Base-by-base conservation (phyloP, 208 protist species). In the Trypanosoma lewisi region DNA sequence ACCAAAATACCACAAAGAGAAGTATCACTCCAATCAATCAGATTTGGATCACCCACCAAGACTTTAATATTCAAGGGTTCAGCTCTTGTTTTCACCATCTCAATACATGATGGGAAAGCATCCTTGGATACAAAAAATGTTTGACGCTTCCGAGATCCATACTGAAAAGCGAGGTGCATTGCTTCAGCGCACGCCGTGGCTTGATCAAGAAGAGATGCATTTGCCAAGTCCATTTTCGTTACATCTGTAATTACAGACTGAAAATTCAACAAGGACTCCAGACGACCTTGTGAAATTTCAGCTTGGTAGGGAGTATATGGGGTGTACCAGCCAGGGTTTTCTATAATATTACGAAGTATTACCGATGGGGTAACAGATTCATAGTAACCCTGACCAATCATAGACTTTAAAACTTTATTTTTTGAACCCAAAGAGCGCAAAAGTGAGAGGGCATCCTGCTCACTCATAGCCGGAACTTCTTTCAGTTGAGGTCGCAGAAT, bases 261-360 rank as follows among this genome's bases (percentile, higher is more conserved):
- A 69, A 96, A 99, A 80, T 98, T 99, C 30, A 99, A 81, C 6
- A 99, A 78, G 19, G 93, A 95, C 81, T 99, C 98, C 0, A 99
- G 78, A 49, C 98, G 89, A 7, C 98, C 98, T 83, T 99, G 97
- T 25, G 87, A 83, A 34, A 98, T 97, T 61, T 98, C 95, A 6
- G 95, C 87, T 75, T 97, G 89, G 80, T 99, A 99, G 8, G 98
- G 98, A 21, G 98, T 99, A 80, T 99, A 99, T 33, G 97, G 96
- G 8, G 98, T 99, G 82, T 99, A 99, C 98, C 98, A 99, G 31
- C 89, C 95, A 49, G 98, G 98, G 67, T 98, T 99, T 81, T 99
- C 96, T 60, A 99, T 68, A 27, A 99, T 77, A 69, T 99, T 99
- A 52, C 98, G 83, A 73, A 97, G 65, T 63, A 99, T 98, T 0